A percentile compares a stretch with the other conserved stretches of the same genome.
Evolutionary conservation across 805 yeast species (phyloP).

Genomic region (Maudiozyma bulderi): DNA sequence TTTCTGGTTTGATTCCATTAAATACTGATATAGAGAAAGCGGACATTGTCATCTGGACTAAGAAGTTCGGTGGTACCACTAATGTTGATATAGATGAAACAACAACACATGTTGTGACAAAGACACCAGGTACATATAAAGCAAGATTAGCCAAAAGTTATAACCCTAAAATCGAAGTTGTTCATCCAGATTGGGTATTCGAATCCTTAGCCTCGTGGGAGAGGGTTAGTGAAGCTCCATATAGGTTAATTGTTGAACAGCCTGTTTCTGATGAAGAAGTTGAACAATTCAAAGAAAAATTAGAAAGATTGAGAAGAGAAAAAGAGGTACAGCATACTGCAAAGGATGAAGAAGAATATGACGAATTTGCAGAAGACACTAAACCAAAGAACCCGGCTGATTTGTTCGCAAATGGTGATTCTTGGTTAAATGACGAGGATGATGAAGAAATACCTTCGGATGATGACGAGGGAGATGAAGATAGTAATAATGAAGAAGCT

Average conservation of each 20-base stretch:
- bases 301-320: conserved; percentile 31
- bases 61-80: conserved; percentile 82
- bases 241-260: conserved; percentile 41
- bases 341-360: conserved; percentile 19
- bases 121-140: conserved; percentile 71
- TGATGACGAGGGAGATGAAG: conserved; percentile 23
- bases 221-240: conserved; percentile 53
- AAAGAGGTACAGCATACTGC: conserved; percentile 15
- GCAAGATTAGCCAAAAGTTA: conserved; percentile 67
- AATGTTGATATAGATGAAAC: conserved; percentile 57
- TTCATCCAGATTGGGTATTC: conserved; percentile 88
- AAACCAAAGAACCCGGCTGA: conserved; percentile 7
- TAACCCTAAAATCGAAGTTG: conserved; percentile 60
- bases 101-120: conserved; percentile 85
- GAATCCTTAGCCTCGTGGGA: conserved; percentile 76
- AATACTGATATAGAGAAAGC: conserved; percentile 63
- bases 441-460: conserved; percentile 21
- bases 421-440: conserved; percentile 28
- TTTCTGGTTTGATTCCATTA: conserved; percentile 87
- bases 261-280: conserved; percentile 37
- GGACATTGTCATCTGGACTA: conserved; percentile 87
- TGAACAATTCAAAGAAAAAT: conserved; percentile 24
- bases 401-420: conserved; percentile 23
- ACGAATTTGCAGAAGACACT: conserved; percentile 10
- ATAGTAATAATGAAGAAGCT: conserved; percentile 8